Base-by-base conservation (phyloP, 2,329 filamentous ascomycete genomes). In the Claviceps digitariae region DNA sequence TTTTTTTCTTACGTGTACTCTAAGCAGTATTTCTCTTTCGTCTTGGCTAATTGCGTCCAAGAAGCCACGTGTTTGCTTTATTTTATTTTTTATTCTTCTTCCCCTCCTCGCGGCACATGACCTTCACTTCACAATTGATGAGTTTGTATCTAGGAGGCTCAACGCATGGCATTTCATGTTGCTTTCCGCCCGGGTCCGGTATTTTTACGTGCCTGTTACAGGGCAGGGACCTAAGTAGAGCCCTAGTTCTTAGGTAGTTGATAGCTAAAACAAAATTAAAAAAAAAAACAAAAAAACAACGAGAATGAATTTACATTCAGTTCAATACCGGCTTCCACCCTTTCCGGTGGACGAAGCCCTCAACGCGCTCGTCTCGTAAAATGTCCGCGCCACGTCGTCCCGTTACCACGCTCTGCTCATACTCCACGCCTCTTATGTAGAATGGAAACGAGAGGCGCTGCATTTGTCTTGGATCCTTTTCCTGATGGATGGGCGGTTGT, bases 351-450 rank as follows among this genome's bases (percentile, higher is more conserved):
- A 76, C 63, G 62, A 79, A 86, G 1, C 71, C 73, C 21, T 69
- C 62, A 2, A 86, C 78, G 0, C 75, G 75, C 59, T 85, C 81
- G 58, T 87, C 82, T 23, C 61, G 64, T 48, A 87, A 69, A 3
- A 86, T 74, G 25, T 87, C 81, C 4, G 62, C 66, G 1, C 77
- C 81, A 10, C 71, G 67, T 51, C 83, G 70, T 1, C 81, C 82
- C 2, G 83, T 87, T 3, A 87, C 72, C 2, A 86, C 69, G 61
- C 83, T 87, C n/a, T 74, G 71, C 66, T 87, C 84, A 40, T 71
- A 59, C 1, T 83, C 79, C 5, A 74, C 72, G 0, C 83, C 84
- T 8, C 70, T 67, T 1, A 87, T 80, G 55, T 78, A 74, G 57
- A 87, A 87, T 0, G 80, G 71, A 59, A 79, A 84, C 0, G 67